Evolutionary conservation across 768 basidiomycete genomes (phyloP).

Genomic region (Tremella yokohamensis): DNA sequence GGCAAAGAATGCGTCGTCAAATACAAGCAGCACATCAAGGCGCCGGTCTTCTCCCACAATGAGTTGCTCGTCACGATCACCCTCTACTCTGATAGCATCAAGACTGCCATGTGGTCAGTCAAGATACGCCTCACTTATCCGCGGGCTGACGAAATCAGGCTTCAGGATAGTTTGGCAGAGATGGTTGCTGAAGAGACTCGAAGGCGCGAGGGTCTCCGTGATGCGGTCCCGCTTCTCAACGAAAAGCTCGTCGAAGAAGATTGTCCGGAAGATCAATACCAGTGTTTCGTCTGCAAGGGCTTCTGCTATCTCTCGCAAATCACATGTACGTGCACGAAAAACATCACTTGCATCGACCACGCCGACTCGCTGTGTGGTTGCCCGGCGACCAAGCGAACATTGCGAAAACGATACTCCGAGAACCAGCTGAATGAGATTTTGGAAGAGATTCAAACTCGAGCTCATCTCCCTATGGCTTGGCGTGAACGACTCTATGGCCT

Average conservation of each 20-base stretch:
- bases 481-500: constrained; percentile 64
- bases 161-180: constrained; percentile 74
- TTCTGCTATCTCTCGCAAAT: constrained; percentile 95
- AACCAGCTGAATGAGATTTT: constrained; percentile 68
- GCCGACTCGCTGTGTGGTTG: constrained; percentile 70
- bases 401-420: constrained; percentile 80
- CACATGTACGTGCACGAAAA: constrained; percentile 68
- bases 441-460: constrained; percentile 65
- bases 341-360: constrained; percentile 84
- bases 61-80: constrained; percentile 96
- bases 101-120: constrained; percentile 84
- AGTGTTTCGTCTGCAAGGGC: constrained; percentile 85
- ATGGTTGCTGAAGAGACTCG: constrained; percentile 82
- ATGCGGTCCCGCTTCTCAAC: constrained; percentile 55
- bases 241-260: constrained; percentile 76
- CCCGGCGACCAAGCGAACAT: constrained; percentile 57
- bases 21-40: constrained; percentile 84
- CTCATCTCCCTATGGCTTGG: constrained; percentile 73
- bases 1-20: constrained; percentile 84
- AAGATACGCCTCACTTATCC: not conserved
- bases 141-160: constrained; percentile 56
- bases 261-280: constrained; percentile 87
- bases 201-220: constrained; percentile 64
- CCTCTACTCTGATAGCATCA: constrained; percentile 86
- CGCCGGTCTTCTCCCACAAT: constrained; percentile 97